Conservation (phyloP, 2,329 filamentous ascomycete species). For the Trichoderma sp. region DNA sequence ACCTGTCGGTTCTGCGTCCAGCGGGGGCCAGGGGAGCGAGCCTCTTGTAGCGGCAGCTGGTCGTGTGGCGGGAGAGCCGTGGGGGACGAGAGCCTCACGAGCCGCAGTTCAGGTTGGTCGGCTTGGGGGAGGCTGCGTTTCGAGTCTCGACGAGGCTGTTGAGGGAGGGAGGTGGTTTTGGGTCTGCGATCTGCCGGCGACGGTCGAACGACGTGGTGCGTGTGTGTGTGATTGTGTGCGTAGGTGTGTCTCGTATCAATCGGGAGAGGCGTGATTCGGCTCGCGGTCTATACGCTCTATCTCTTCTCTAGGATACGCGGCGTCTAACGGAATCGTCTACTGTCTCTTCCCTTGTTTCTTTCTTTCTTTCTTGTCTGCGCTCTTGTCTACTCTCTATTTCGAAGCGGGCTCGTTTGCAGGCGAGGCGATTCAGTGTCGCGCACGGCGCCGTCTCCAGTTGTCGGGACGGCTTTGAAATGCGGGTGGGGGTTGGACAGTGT, state of each 20-base stretch:
- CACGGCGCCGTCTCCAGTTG: slow-evolving; percentile 5
- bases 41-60: not conserved
- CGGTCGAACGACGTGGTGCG: slow-evolving; percentile 1
- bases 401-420: not conserved
- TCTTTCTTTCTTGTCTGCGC: not conserved
- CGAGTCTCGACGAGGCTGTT: slow-evolving; percentile 21
- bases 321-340: slow-evolving; percentile 11
- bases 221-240: not conserved
- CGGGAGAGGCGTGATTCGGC: not conserved
- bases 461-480: slow-evolving; percentile 6
- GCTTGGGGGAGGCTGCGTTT: slow-evolving; percentile 10
- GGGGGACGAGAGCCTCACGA: slow-evolving; percentile 4
- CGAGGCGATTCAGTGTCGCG: not conserved
- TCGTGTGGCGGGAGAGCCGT: not conserved
- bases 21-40: slow-evolving; percentile 8
- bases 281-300: slow-evolving; percentile 12
- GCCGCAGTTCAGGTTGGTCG: not conserved
- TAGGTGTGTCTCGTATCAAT: slow-evolving; percentile 3
- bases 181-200: not conserved
- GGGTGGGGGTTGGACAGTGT: slow-evolving; percentile 13
- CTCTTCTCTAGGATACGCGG: slow-evolving; percentile 3
- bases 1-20: slow-evolving; percentile 2
- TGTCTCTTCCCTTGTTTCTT: not conserved
- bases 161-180: not conserved
- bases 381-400: slow-evolving; percentile 4